These are phyloP conservation scores for Colletotrichum sp. DNA, from an alignment of 2,329 filamentous ascomycete species.

Conservation along the genomic window DNA sequence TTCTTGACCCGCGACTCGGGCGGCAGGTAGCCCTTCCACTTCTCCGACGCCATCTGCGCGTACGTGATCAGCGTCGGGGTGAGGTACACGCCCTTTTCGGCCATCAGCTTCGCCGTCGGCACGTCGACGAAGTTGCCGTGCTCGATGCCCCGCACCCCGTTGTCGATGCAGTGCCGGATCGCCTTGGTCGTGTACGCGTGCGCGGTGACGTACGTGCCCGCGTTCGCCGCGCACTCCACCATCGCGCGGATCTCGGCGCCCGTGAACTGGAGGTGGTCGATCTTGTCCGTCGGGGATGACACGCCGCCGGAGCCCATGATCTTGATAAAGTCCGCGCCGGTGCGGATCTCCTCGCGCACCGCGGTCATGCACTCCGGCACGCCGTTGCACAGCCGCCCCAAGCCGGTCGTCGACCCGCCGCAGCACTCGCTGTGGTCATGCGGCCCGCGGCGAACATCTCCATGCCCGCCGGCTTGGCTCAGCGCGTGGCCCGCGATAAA, in stretches of 20 bases:
- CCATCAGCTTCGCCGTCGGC: conserved; percentile 55
- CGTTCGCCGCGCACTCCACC: conserved; percentile 50
- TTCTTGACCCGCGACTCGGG: conserved; percentile 53
- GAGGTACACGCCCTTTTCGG: conserved; percentile 50
- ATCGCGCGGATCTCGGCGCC: conserved; percentile 61
- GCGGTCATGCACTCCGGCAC: conserved; percentile 58
- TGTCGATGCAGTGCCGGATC: conserved; percentile 58
- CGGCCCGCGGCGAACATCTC: conserved; percentile 49
- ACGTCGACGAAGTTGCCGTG: conserved; percentile 49
- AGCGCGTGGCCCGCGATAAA: conserved; percentile 61
- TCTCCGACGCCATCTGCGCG: conserved; percentile 49
- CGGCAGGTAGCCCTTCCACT: conserved; percentile 49
- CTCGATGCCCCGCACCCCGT: conserved; percentile 60
- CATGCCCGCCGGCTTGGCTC: conserved; percentile 64
- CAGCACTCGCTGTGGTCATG: conserved; percentile 48
- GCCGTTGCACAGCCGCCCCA: conserved; percentile 57
- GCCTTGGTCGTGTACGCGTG: conserved; percentile 62
- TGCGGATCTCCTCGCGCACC: conserved; percentile 58
- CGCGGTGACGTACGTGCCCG: conserved; percentile 59
- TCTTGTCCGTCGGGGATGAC: conserved; percentile 56
- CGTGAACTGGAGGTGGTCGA: conserved; percentile 62
- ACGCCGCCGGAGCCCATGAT: conserved; percentile 66
- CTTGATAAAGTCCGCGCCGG: conserved; percentile 66
- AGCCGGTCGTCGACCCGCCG: conserved; percentile 47
- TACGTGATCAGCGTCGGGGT: conserved; percentile 62